These are phyloP conservation scores for Sphaerostilbella broomeana DNA, from an alignment of 2,329 filamentous ascomycete species.

Conservation along the genomic window DNA sequence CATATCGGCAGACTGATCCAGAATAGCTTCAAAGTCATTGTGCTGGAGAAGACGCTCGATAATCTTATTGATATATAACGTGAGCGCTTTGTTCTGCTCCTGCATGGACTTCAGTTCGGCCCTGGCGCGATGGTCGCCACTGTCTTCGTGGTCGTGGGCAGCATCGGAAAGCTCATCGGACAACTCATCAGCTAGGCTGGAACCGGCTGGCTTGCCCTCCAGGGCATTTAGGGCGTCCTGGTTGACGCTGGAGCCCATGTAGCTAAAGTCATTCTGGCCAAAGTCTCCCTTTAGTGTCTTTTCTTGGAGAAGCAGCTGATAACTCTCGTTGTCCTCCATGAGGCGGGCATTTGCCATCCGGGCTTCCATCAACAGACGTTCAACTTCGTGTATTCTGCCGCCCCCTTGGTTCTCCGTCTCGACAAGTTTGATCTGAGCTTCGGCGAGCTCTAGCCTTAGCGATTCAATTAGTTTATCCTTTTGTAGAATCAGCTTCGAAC, in stretches of 20 bases:
- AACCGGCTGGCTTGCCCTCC: slow-evolving; percentile 45
- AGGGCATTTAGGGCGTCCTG: slow-evolving; percentile 59
- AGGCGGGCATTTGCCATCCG: slow-evolving; percentile 92
- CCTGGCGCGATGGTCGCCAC: slow-evolving; percentile 59
- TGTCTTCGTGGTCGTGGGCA: slow-evolving; percentile 47
- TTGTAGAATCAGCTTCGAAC: slow-evolving; percentile 82
- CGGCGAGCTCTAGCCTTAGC: slow-evolving; percentile 82
- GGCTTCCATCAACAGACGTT: slow-evolving; percentile 81
- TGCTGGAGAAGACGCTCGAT: slow-evolving; percentile 91
- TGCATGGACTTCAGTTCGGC: slow-evolving; percentile 71
- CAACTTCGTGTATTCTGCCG: slow-evolving; percentile 80
- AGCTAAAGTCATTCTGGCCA: slow-evolving; percentile 72
- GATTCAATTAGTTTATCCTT: slow-evolving; percentile 97
- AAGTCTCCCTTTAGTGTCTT: slow-evolving; percentile 95
- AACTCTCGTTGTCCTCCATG: slow-evolving; percentile 98
- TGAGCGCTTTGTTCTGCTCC: slow-evolving; percentile 95
- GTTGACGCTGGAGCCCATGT: slow-evolving; percentile 52
- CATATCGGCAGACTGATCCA: slow-evolving; percentile 67
- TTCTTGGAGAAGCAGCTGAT: slow-evolving; percentile 88
- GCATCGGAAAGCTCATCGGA: slow-evolving; percentile 31
- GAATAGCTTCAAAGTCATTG: slow-evolving; percentile 88
- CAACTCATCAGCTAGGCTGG: slow-evolving; percentile 82
- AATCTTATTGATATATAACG: slow-evolving; percentile 98
- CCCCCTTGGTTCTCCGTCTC: slow-evolving; percentile 92
- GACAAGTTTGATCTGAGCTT: slow-evolving; percentile 90